Evolutionary conservation across 768 basidiomycete species (phyloP).

Genomic region (Rhodotorula kratochvilovae): DNA sequence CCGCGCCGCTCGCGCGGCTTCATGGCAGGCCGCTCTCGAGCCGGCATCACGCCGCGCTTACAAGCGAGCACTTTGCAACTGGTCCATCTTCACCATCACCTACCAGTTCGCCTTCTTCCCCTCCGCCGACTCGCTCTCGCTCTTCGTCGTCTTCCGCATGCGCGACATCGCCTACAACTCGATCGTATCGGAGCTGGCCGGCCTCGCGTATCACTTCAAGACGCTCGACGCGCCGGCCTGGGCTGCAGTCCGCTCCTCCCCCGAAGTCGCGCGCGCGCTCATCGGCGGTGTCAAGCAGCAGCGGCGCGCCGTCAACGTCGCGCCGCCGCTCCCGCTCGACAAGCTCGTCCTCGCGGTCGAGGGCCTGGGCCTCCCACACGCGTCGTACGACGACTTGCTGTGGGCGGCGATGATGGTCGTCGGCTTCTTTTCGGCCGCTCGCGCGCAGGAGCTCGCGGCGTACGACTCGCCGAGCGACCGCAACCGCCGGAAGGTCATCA

Average conservation of each 20-base stretch:
- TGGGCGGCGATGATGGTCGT: background rate
- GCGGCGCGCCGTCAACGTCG: background rate
- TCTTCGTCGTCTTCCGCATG: too few relatives aligned
- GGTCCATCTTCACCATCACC: background rate
- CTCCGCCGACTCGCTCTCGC: background rate
- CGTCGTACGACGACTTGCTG: background rate
- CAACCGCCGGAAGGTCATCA: background rate
- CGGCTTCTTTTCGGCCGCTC: background rate
- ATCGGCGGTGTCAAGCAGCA: background rate
- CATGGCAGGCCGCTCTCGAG: background rate
- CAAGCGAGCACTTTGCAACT: background rate
- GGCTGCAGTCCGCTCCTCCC: background rate
- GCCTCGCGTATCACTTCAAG: background rate
- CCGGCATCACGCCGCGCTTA: background rate
- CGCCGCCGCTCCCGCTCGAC: background rate
- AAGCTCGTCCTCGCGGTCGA: background rate
- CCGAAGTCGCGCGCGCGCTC: background rate
- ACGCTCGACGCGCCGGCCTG: background rate
- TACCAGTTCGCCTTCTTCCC: background rate
- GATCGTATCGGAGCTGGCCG: background rate
- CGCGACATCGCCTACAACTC: background rate
- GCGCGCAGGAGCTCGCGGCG: background rate
- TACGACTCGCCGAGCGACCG: background rate
- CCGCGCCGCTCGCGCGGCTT: background rate
- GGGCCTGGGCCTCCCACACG: background rate